Conservation (phyloP, 2,329 filamentous ascomycete species). For the Venturia nashicola region DNA sequence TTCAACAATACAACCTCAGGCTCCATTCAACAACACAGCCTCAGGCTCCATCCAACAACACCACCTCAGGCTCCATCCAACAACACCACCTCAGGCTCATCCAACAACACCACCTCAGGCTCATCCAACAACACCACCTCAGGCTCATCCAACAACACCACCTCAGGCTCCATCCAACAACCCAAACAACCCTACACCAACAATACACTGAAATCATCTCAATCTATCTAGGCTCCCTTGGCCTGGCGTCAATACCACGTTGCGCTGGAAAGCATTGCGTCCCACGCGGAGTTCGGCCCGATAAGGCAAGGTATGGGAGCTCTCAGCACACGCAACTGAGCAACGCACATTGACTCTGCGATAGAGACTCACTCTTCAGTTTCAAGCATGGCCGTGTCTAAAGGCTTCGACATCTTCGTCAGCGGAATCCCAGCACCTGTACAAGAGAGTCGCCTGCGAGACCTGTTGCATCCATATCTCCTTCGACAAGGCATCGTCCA, state of each 20-base stretch:
- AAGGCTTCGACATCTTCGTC: conserved; percentile 5
- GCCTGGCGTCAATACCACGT: neutral
- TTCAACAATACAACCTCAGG: no score
- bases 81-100: no score
- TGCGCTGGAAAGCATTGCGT: neutral
- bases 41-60: no score
- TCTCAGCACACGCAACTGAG: neutral
- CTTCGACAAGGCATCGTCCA: conserved; percentile 29
- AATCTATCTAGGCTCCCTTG: neutral
- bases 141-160: no score
- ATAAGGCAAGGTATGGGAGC: neutral
- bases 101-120: no score
- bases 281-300: neutral
- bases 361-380: neutral
- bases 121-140: no score
- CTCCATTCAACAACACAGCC: no score
- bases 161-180: neutral
- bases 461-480: conserved; percentile 16
- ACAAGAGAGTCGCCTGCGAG: neutral
- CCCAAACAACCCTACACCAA: neutral
- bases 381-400: neutral
- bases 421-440: neutral
- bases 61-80: no score
- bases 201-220: neutral
- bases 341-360: neutral